Base-by-base conservation (phyloP, 164 flowering plant species). In the Nymphaea colorata region DNA sequence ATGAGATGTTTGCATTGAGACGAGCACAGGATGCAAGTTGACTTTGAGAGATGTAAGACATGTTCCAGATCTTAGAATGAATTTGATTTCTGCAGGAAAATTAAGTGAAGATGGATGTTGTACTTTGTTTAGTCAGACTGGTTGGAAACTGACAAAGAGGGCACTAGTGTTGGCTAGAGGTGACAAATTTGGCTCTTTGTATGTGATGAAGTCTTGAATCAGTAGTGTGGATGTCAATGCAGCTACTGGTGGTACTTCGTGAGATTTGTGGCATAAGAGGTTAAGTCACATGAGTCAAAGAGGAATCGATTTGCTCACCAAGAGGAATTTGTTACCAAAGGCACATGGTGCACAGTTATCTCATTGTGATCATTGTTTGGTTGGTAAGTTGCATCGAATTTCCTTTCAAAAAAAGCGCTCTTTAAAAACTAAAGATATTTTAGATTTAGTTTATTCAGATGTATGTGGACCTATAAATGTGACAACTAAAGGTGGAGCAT, bases 361-460 rank as follows among this genome's bases (percentile, higher is more conserved):
- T 51, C n/a, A 41, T n/a, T 66, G 42, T 66, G 59, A 66, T 47
- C 25, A 66, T 66, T 66, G 59, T 66, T 66, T 16, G 36, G n/a
- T 18, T 44, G 11, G 68, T 44, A 45, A 66, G 17, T 14, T 16
- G 25, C 59, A 66, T 66, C 12, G 64, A 66, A 59, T 51, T 45
- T 66, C 59, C 47, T 66, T 18, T 51, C 4, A 14, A 2, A 10
- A 16, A 8, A 16, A 8, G 10, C 10, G 16, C 1, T 8, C 59
- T 55, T 8, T 1, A 55, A 8, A 16, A 16, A 16, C 10, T 55
- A 55, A 8, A 8, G 1, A 1, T 14, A n/a, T 66, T 6, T 36
- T 45, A 5, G 42, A 45, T 15, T 42, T 4, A 66, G 61, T 53
- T 4, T 55, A 53, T 17, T 67, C 62, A 3, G 15, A 55, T 67